Percentiles rank a stretch among this genome's conserved stretches.
phyloP scores from a whole-genome alignment of 2,329 filamentous ascomycete genomes.

The Botrytis cinerea region DNA sequence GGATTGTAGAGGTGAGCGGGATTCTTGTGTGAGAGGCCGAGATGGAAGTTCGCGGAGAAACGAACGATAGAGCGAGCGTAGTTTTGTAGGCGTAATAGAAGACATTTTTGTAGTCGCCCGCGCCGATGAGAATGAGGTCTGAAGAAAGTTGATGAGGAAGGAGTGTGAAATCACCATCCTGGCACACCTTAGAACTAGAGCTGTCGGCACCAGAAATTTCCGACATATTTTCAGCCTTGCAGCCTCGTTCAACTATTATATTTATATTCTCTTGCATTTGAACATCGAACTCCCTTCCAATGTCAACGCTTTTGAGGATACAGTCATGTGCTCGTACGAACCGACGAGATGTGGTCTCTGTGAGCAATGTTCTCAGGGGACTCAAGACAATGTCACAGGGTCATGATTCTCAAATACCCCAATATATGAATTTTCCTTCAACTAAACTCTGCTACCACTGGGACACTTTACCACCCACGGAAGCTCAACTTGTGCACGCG shows the following conservation, averaged over 20 bases:
- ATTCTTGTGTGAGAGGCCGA: conserved; percentile 52
- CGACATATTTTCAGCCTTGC: conserved; percentile 18
- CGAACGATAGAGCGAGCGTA: conserved; percentile 82
- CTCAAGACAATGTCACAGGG: conserved; percentile 12
- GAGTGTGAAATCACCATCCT: background rate
- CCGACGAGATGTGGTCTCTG: background rate
- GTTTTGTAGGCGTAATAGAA: conserved; percentile 46
- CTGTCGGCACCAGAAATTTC: conserved; percentile 5
- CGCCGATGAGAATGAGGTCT: conserved; percentile 9
- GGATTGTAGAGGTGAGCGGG: conserved; percentile 68
- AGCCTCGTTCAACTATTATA: conserved; percentile 1
- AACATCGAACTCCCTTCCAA: conserved; percentile 5
- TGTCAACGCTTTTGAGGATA: conserved; percentile 25
- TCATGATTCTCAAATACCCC: conserved; percentile 17
- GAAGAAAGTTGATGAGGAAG: background rate
- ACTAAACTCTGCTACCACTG: conserved; percentile 49
- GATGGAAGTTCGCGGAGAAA: conserved; percentile 87
- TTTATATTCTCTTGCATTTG: background rate
- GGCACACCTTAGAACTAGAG: background rate
- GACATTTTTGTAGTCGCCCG: conserved; percentile 28
- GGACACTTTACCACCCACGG: conserved; percentile 50
- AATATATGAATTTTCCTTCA: conserved; percentile 19
- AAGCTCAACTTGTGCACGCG: conserved; percentile 48
- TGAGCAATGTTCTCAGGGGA: background rate
- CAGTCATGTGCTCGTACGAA: conserved; percentile 23